Percentiles rank a stretch among this genome's conserved stretches.
These are phyloP conservation scores for Petasospora fabianii DNA, from an alignment of 1,139 yeast genomes.

Conservation along the genomic window DNA sequence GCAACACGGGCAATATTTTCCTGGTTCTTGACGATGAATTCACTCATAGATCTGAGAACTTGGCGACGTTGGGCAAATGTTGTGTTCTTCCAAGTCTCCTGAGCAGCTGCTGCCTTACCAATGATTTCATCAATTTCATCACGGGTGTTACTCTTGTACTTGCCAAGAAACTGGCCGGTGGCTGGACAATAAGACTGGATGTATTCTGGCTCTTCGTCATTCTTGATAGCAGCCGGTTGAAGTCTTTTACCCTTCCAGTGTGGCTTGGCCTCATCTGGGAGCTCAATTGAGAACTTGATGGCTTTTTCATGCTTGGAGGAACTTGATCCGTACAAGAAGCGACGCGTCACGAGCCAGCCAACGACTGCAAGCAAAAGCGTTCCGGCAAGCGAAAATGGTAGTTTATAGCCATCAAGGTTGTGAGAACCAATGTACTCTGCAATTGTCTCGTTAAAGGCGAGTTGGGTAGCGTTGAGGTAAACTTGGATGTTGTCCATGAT, in stretches of 20 bases:
- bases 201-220: constrained; percentile 54
- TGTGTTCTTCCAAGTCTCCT: constrained; percentile 51
- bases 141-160: constrained; percentile 56
- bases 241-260: constrained; percentile 91
- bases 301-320: constrained; percentile 32
- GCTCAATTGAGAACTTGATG: constrained; percentile 48
- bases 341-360: constrained; percentile 24
- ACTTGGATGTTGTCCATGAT: constrained; percentile 20
- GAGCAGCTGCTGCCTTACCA: constrained; percentile 52
- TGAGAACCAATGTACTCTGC: constrained; percentile 21
- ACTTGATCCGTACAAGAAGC: constrained; percentile 18
- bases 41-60: constrained; percentile 65
- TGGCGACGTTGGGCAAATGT: constrained; percentile 62
- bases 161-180: constrained; percentile 84
- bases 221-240: constrained; percentile 42
- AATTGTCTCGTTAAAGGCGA: constrained; percentile 23
- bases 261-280: constrained; percentile 82
- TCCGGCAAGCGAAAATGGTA: constrained; percentile 28
- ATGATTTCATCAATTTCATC: constrained; percentile 70
- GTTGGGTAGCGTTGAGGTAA: constrained; percentile 20
- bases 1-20: constrained; percentile 86
- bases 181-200: constrained; percentile 95
- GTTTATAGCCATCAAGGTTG: constrained; percentile 19
- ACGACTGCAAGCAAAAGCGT: constrained; percentile 23
- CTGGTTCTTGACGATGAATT: constrained; percentile 76